Conservation (phyloP, 345 rosid genomes). For the Salix brachista region DNA sequence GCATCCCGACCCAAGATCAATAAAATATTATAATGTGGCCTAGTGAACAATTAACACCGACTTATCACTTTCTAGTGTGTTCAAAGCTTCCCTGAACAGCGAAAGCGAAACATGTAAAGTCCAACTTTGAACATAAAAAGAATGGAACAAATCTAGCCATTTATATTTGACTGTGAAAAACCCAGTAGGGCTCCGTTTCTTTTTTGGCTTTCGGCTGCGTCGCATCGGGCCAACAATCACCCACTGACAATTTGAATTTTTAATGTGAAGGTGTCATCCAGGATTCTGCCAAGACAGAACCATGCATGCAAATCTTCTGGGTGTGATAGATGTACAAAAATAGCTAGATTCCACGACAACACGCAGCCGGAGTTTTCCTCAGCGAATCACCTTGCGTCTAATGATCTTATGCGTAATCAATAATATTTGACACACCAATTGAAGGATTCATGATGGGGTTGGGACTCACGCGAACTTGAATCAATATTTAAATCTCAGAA, state of each 20-base stretch:
- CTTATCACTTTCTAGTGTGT: not conserved
- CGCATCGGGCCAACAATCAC: not conserved
- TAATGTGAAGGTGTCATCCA: not conserved
- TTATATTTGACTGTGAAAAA: not conserved
- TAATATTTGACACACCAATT: not conserved
- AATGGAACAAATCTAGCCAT: not conserved
- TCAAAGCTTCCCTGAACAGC: not conserved
- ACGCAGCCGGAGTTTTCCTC: not conserved
- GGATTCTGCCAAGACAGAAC: not conserved
- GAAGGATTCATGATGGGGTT: slow-evolving; percentile 10
- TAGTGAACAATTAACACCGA: not conserved
- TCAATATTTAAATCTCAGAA: not conserved
- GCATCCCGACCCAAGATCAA: not conserved
- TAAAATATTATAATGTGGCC: not conserved
- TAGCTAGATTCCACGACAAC: not conserved
- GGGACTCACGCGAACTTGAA: not conserved
- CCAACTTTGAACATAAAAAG: not conserved
- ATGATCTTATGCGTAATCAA: not conserved
- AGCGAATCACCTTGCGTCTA: not conserved
- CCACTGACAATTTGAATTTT: not conserved
- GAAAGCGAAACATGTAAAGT: not conserved
- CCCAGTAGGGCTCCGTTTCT: not conserved
- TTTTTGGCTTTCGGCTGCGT: not conserved
- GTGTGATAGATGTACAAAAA: not conserved
- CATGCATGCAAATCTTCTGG: not conserved